Evolutionary conservation across 192 early-diverging fungal species (phyloP).

Genomic region (Tieghemiomyces parasiticus): DNA sequence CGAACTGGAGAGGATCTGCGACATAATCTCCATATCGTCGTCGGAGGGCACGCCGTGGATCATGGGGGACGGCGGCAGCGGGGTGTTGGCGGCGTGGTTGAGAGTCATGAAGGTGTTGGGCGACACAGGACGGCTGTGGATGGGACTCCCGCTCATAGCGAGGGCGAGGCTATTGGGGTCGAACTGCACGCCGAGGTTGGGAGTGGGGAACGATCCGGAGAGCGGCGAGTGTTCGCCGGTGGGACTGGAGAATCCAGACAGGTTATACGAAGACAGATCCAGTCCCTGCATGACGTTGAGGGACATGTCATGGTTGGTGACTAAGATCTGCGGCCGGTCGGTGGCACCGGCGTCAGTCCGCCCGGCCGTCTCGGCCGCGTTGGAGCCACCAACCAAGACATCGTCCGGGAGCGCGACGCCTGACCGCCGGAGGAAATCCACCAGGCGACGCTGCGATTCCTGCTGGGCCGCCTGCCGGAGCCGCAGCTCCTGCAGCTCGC

Average conservation of each 20-base stretch:
- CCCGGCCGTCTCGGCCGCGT: neutral
- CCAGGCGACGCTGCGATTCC: slow-evolving; percentile 44
- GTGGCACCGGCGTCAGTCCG: neutral
- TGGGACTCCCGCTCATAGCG: neutral
- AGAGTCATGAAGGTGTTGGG: neutral
- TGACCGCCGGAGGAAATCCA: slow-evolving; percentile 35
- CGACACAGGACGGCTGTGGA: slow-evolving; percentile 7
- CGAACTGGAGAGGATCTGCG: too few species aligned
- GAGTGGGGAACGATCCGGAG: neutral
- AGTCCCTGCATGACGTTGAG: neutral
- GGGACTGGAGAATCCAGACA: slow-evolving; percentile 8
- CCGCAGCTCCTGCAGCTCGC: slow-evolving; percentile 57
- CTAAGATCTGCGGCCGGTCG: slow-evolving; percentile 7
- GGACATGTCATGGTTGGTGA: slow-evolving; percentile 7
- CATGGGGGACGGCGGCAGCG: slow-evolving; percentile 4
- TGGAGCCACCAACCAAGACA: neutral
- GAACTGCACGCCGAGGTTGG: neutral
- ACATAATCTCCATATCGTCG: slow-evolving; percentile 7
- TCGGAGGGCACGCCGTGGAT: neutral
- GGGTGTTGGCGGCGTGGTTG: slow-evolving; percentile 8
- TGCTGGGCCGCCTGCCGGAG: slow-evolving; percentile 54
- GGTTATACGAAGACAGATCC: neutral
- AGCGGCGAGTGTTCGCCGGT: slow-evolving; percentile 9
- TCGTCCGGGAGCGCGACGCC: neutral
- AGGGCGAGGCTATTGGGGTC: neutral